Evolutionary conservation across 2,329 filamentous ascomycete genomes (phyloP).

Genomic region (Talaromyces sp.): DNA sequence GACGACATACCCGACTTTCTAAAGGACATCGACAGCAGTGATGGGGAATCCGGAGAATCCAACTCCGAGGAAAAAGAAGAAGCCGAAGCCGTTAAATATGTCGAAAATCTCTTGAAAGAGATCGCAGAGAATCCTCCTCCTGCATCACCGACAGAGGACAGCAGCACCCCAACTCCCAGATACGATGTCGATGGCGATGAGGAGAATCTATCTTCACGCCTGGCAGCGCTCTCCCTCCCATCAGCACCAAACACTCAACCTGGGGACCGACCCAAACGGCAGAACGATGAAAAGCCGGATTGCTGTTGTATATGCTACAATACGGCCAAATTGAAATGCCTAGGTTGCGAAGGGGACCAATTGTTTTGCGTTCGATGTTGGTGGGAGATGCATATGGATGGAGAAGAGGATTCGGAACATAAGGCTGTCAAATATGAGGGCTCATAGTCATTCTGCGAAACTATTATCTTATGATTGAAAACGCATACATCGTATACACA

Average conservation of each 20-base stretch:
- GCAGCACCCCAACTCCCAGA: background rate
- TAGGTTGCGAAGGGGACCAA: constrained; percentile 64
- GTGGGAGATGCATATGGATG: constrained; percentile 74
- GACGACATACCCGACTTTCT: constrained; percentile 6
- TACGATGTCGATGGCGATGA: background rate
- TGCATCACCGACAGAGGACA: constrained; percentile 4
- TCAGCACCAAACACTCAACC: constrained; percentile 17
- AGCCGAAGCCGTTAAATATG: constrained; percentile 15
- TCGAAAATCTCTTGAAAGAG: constrained; percentile 14
- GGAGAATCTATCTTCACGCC: background rate
- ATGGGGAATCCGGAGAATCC: background rate
- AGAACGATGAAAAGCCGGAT: background rate
- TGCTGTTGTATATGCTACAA: constrained; percentile 85
- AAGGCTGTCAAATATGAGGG: constrained; percentile 59
- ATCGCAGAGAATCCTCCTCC: background rate
- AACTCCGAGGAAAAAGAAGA: constrained; percentile 15
- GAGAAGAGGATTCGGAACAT: constrained; percentile 64
- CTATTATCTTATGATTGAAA: background rate
- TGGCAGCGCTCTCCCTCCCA: constrained; percentile 13
- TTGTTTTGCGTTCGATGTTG: constrained; percentile 77
- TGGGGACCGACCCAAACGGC: background rate
- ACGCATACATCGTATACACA: background rate
- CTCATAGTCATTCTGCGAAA: constrained; percentile 11
- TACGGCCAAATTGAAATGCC: constrained; percentile 68
- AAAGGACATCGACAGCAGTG: background rate